A percentile compares a stretch with the other conserved stretches of the same genome.
These are phyloP conservation scores for Trichoderma sp. DNA, from an alignment of 2,329 filamentous ascomycete genomes.

Conservation along the genomic window DNA sequence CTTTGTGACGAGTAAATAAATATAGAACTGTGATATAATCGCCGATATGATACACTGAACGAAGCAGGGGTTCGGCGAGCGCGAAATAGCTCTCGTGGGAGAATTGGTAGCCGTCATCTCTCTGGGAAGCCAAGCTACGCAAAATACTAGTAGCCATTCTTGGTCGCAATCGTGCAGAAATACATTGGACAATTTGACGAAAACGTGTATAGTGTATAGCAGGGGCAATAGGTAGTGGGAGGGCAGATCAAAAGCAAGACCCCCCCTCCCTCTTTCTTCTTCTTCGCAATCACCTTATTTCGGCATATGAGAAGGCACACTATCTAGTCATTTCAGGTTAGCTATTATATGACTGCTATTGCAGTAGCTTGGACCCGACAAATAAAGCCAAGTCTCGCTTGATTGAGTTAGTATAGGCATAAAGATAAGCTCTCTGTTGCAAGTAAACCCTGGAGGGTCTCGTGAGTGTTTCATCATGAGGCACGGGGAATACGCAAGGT, in stretches of 20 bases:
- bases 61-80: slow-evolving; percentile 6
- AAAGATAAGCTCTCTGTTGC: neutral
- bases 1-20: neutral
- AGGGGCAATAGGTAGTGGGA: neutral
- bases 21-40: neutral
- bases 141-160: slow-evolving; percentile 8
- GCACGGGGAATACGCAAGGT: slow-evolving; percentile 4
- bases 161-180: neutral
- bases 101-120: neutral
- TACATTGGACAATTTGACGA: slow-evolving; percentile 2
- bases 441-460: slow-evolving; percentile 2
- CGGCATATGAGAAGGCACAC: neutral
- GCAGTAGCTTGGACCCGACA: neutral
- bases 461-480: slow-evolving; percentile 15
- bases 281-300: neutral
- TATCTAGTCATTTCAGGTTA: neutral
- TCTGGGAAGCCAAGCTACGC: neutral
- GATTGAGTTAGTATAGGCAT: neutral
- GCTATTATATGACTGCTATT: neutral
- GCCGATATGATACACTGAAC: neutral
- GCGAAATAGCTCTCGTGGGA: neutral
- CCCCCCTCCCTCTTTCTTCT: neutral
- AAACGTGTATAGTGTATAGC: neutral
- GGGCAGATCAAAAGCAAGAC: neutral
- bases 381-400: neutral